These are phyloP conservation scores for Rosa lucieae DNA, from an alignment of 306 rosid genomes.

Conservation along the genomic window DNA sequence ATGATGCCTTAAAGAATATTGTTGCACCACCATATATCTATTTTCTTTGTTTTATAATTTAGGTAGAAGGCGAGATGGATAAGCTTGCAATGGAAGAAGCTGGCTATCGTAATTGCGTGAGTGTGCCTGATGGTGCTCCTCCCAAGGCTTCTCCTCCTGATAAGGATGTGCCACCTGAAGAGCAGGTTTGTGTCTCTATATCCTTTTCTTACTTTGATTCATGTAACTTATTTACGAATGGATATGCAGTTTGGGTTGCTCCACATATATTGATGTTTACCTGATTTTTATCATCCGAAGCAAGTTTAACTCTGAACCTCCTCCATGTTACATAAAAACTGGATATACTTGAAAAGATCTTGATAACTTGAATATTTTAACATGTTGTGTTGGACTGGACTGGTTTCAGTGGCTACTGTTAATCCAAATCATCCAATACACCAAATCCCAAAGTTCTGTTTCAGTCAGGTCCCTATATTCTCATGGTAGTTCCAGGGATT, in stretches of 20 bases:
- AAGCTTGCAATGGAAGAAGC: slow-evolving; percentile 99
- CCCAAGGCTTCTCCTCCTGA: slow-evolving; percentile 43
- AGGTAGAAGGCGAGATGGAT: slow-evolving; percentile 99
- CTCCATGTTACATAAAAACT: not conserved
- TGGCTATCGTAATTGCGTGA: slow-evolving; percentile 82
- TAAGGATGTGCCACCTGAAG: slow-evolving; percentile 27
- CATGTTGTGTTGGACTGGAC: not conserved
- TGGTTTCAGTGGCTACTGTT: not conserved
- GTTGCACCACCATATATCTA: slow-evolving; percentile 15
- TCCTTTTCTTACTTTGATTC: not conserved
- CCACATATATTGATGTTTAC: not conserved
- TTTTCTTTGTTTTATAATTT: slow-evolving; percentile 19
- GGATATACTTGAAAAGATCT: not conserved
- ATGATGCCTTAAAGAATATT: slow-evolving; percentile 18
- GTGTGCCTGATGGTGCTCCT: slow-evolving; percentile 99
- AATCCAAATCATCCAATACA: not conserved
- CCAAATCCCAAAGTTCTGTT: not conserved
- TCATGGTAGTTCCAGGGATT: not conserved
- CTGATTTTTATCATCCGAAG: not conserved
- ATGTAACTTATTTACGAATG: not conserved
- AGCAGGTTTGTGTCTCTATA: slow-evolving; percentile 52
- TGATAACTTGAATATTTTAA: not conserved
- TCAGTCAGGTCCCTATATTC: not conserved
- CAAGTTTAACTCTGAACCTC: not conserved
- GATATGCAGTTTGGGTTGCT: not conserved